These are phyloP conservation scores for Grosmannia serpens DNA, from an alignment of 2,329 filamentous ascomycete genomes.

Conservation along the genomic window DNA sequence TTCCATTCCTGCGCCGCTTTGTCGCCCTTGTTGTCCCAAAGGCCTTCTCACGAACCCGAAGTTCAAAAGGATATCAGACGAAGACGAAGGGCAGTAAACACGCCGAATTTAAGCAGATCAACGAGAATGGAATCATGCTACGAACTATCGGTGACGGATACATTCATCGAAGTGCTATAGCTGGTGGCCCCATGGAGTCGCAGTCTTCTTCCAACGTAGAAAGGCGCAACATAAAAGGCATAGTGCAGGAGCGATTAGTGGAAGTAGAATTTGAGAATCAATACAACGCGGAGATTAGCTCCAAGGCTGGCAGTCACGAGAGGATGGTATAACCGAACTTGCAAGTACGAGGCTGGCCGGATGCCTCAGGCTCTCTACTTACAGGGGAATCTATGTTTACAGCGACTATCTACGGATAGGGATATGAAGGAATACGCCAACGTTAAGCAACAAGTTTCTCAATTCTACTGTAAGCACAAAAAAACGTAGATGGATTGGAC, in stretches of 20 bases:
- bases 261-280: background rate
- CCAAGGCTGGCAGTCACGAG: background rate
- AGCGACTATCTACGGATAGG: too few species aligned
- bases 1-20: background rate
- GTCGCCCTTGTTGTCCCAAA: background rate
- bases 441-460: too few species aligned
- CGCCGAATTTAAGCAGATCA: background rate
- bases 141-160: constrained; percentile 1
- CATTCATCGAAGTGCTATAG: background rate
- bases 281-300: background rate
- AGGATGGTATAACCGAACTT: background rate
- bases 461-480: too few species aligned
- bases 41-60: background rate
- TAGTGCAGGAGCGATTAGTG: background rate
- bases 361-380: too few species aligned
- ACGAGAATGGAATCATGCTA: background rate
- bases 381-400: too few species aligned
- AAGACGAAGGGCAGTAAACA: background rate
- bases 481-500: too few species aligned
- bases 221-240: background rate
- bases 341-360: too few species aligned
- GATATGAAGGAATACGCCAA: too few species aligned
- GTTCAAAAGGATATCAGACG: background rate
- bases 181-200: background rate
- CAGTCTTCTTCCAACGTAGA: background rate